A percentile compares a stretch with the other conserved stretches of the same genome.
phyloP scores from a whole-genome alignment of 140 eudicot species.

The Bidens hawaiensis region DNA sequence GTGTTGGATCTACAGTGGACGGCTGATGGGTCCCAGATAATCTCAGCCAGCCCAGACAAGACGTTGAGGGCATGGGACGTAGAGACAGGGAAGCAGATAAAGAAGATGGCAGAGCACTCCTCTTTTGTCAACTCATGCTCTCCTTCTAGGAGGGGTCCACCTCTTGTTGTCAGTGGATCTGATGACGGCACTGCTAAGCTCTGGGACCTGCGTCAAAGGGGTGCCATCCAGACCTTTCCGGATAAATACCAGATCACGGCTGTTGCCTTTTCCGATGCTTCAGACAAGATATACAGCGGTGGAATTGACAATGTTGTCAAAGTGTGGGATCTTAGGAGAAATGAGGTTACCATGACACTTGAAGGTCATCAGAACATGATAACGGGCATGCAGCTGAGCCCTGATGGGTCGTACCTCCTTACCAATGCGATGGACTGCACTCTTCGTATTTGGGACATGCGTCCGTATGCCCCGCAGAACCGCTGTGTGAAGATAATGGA shows the following conservation, averaged over 20 bases:
- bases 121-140: constrained; percentile 90
- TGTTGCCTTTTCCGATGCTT: constrained; percentile 84
- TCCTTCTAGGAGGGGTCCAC: constrained; percentile 94
- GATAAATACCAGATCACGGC: constrained; percentile 89
- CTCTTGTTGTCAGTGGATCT: constrained; percentile 91
- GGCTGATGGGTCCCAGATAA: constrained; percentile 75
- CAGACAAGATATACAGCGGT: constrained; percentile 92
- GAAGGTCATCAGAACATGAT: constrained; percentile 92
- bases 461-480: constrained; percentile 90
- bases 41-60: constrained; percentile 95
- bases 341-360: constrained; percentile 92
- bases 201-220: constrained; percentile 95
- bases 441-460: constrained; percentile 94
- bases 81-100: constrained; percentile 84
- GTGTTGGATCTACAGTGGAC: constrained; percentile 90
- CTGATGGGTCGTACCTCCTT: constrained; percentile 90
- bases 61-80: constrained; percentile 95
- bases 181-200: constrained; percentile 98
- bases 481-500: constrained; percentile 90
- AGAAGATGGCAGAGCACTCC: constrained; percentile 86
- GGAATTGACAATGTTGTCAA: constrained; percentile 91
- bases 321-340: constrained; percentile 89
- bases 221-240: constrained; percentile 89
- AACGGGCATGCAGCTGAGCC: constrained; percentile 90
- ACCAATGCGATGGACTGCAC: constrained; percentile 87